These are phyloP conservation scores for Centella asiatica DNA, from an alignment of 129 eudicot genomes.

Conservation along the genomic window DNA sequence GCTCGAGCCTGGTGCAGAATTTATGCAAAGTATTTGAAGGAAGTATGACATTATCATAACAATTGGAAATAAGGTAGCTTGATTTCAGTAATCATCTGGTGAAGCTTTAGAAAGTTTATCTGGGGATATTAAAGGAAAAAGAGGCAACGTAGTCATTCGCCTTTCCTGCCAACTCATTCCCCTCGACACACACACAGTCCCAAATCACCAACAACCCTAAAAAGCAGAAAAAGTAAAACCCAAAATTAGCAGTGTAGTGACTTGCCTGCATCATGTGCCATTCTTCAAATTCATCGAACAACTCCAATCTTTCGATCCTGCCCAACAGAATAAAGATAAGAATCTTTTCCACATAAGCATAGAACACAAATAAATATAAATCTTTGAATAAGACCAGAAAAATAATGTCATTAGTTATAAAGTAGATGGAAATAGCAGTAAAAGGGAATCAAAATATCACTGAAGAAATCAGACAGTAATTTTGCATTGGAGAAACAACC, in stretches of 20 bases:
- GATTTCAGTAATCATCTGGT: neutral
- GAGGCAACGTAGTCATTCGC: no score
- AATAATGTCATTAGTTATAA: neutral
- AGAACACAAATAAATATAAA: neutral
- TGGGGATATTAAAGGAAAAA: no score
- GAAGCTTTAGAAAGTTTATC: neutral
- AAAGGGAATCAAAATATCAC: constrained; percentile 1
- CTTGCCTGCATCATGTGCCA: constrained; percentile 99
- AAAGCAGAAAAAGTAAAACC: no score
- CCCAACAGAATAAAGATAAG: constrained; percentile 17
- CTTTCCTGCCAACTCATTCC: neutral
- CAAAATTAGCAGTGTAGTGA: neutral
- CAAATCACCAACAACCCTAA: no score
- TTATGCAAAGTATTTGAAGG: neutral
- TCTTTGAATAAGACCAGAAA: neutral
- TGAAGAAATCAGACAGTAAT: constrained; percentile 9
- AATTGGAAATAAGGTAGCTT: neutral
- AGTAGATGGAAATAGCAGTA: constrained; percentile 3
- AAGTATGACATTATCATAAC: neutral
- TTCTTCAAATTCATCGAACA: constrained; percentile 98
- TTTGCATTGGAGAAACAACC: constrained; percentile 1
- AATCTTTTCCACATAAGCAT: constrained; percentile 10
- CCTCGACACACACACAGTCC: no score
- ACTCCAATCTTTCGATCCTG: constrained; percentile 92
- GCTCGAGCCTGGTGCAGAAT: neutral